phyloP scores from a whole-genome alignment of 1,139 yeast genomes.

The Scheffersomyces parashehatae region DNA sequence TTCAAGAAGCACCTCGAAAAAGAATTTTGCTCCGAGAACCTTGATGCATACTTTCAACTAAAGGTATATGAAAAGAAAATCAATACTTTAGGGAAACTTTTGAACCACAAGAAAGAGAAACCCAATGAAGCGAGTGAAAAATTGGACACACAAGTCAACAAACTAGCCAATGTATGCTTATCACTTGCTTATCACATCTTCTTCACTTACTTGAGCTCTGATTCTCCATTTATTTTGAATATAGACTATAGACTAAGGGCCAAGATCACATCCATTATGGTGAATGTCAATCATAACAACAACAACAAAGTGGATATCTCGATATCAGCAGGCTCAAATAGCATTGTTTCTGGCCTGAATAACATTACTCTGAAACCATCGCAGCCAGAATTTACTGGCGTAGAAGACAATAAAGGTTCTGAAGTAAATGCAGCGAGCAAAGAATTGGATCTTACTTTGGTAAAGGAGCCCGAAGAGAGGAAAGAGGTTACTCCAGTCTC shows the following conservation, averaged over 20 bases:
- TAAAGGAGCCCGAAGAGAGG: slow-evolving; percentile 14
- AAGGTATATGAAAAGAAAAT: slow-evolving; percentile 35
- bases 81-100: slow-evolving; percentile 16
- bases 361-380: background rate
- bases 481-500: slow-evolving; percentile 3
- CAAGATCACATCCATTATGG: slow-evolving; percentile 26
- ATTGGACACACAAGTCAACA: slow-evolving; percentile 34
- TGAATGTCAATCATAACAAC: slow-evolving; percentile 1
- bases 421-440: too few relatives aligned
- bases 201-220: slow-evolving; percentile 65
- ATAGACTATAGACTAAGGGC: slow-evolving; percentile 60
- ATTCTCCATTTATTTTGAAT: slow-evolving; percentile 72
- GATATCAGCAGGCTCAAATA: background rate
- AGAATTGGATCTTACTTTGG: background rate
- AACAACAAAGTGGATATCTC: background rate
- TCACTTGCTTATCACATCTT: slow-evolving; percentile 64
- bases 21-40: slow-evolving; percentile 73
- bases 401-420: too few relatives aligned
- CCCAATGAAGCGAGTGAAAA: slow-evolving; percentile 7
- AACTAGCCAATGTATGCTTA: slow-evolving; percentile 51
- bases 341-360: background rate
- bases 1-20: slow-evolving; percentile 64
- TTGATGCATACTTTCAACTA: slow-evolving; percentile 68
- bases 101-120: slow-evolving; percentile 17
- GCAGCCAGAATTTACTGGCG: too few relatives aligned